Conservation (phyloP, 1,284 basidiomycete genomes). For the Macrocystidia cucumis region DNA sequence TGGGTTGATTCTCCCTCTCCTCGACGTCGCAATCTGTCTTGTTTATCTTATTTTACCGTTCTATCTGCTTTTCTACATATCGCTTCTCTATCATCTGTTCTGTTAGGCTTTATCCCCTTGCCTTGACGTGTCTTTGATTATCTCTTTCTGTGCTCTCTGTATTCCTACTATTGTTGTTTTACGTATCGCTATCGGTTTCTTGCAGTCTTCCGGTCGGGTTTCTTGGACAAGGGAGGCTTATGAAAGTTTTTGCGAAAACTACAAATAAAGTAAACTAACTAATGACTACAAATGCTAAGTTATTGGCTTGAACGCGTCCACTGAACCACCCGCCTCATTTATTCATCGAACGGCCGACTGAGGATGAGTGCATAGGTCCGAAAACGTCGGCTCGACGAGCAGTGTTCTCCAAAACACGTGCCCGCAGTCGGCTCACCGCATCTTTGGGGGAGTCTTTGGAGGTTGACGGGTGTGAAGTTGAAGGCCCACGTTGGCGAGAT, state of each 20-base stretch:
- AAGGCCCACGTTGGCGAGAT: conserved; percentile 10
- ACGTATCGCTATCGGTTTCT: conserved; percentile 36
- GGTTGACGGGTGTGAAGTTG: conserved; percentile 10
- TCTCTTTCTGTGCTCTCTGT: conserved; percentile 24
- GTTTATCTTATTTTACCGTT: conserved; percentile 31
- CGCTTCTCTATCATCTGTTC: conserved; percentile 13
- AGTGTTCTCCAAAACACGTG: conserved; percentile 53
- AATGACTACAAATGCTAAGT: conserved; percentile 5
- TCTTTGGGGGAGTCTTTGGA: conserved; percentile 14
- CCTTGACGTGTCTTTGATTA: conserved; percentile 23
- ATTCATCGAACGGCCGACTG: conserved; percentile 1
- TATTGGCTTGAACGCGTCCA: conserved; percentile 1
- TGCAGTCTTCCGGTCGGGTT: conserved; percentile 16
- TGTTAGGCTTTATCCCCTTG: no score
- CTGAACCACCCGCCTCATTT: not conserved
- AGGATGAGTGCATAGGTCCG: conserved; percentile 14
- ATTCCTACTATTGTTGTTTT: conserved; percentile 34
- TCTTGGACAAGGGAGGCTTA: conserved; percentile 6
- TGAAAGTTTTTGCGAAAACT: conserved; percentile 3
- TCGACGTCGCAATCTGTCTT: no score
- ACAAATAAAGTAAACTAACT: conserved; percentile 1
- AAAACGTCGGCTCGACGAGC: conserved; percentile 31
- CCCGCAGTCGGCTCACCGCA: conserved; percentile 37
- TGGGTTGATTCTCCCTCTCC: conserved; percentile 19
- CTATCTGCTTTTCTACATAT: conserved; percentile 12